A percentile compares a stretch with the other conserved stretches of the same genome.
Conservation (phyloP, 1,284 basidiomycete species). For the Trichosporon inkin region DNA sequence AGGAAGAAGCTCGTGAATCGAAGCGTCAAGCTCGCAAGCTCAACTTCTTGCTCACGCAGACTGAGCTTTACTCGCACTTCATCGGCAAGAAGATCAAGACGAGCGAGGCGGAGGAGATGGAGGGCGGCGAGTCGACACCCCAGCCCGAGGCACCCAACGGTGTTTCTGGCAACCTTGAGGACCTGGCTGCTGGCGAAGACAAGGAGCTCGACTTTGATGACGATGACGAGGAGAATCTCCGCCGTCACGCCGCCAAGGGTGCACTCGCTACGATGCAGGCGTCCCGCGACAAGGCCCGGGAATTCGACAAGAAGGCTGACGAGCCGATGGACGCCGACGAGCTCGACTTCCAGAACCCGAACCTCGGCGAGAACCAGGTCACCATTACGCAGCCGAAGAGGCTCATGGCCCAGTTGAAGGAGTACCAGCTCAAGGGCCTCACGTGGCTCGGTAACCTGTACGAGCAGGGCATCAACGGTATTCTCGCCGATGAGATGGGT, state of each 20-base stretch:
- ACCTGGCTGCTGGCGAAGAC: constrained; percentile 55
- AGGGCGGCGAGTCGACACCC: constrained; percentile 43
- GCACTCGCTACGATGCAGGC: constrained; percentile 84
- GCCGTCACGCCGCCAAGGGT: constrained; percentile 80
- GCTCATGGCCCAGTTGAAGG: constrained; percentile 94
- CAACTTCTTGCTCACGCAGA: constrained; percentile 98
- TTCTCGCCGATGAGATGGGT: constrained; percentile 98
- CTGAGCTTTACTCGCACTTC: constrained; percentile 98
- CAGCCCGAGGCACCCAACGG: constrained; percentile 26
- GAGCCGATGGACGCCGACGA: constrained; percentile 80
- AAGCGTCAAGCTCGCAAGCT: constrained; percentile 94
- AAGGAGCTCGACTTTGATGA: constrained; percentile 91
- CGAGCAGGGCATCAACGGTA: constrained; percentile 98
- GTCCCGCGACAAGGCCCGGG: constrained; percentile 73
- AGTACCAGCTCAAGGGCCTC: constrained; percentile 96
- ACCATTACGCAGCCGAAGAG: constrained; percentile 90
- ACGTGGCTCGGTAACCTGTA: constrained; percentile 98
- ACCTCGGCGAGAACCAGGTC: constrained; percentile 80
- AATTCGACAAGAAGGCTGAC: constrained; percentile 66
- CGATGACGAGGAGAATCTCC: constrained; percentile 86
- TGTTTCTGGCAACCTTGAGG: constrained; percentile 48
- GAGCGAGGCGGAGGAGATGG: constrained; percentile 80
- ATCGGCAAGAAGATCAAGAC: constrained; percentile 98
- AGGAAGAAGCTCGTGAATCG: constrained; percentile 94
- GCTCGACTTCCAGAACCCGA: constrained; percentile 98